Percentiles rank a stretch among this genome's conserved stretches.
phyloP scores from a whole-genome alignment of 805 yeast species.

The Candida wancherniae region DNA sequence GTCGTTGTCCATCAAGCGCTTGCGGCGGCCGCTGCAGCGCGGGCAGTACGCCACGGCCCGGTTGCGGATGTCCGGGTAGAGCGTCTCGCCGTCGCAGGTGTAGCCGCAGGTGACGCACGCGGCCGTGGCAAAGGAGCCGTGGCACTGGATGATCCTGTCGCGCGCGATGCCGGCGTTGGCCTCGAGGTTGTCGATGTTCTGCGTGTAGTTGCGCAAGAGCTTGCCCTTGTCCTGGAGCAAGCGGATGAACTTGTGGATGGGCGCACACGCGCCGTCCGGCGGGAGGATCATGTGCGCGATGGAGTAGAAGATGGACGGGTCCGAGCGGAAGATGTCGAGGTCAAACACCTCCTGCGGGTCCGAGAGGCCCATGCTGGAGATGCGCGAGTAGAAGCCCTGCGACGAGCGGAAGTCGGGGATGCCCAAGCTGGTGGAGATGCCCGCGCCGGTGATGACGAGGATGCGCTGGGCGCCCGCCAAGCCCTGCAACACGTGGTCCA shows the following conservation, averaged over 20 bases:
- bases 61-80: conserved; percentile 55
- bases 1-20: conserved; percentile 22
- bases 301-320: conserved; percentile 79
- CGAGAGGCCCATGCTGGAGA: conserved; percentile 61
- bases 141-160: conserved; percentile 79
- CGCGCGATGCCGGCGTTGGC: conserved; percentile 67
- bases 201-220: conserved; percentile 80
- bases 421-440: conserved; percentile 84
- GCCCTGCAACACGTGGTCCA: conserved; percentile 51
- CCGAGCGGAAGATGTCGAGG: conserved; percentile 59
- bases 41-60: conserved; percentile 71
- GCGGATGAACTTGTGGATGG: conserved; percentile 76
- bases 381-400: conserved; percentile 73
- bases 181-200: conserved; percentile 85
- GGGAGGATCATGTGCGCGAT: conserved; percentile 84
- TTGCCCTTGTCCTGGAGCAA: conserved; percentile 71
- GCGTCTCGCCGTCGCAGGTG: conserved; percentile 58
- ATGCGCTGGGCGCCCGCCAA: conserved; percentile 37
- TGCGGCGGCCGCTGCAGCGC: conserved; percentile 47
- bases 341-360: conserved; percentile 94
- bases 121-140: conserved; percentile 88
- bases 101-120: conserved; percentile 74
- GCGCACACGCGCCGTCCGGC: conserved; percentile 60
- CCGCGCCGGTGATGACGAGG: conserved; percentile 86
- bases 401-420: conserved; percentile 91